These are phyloP conservation scores for Zygotorulaspora florentina DNA, from an alignment of 805 yeast genomes.

Conservation along the genomic window DNA sequence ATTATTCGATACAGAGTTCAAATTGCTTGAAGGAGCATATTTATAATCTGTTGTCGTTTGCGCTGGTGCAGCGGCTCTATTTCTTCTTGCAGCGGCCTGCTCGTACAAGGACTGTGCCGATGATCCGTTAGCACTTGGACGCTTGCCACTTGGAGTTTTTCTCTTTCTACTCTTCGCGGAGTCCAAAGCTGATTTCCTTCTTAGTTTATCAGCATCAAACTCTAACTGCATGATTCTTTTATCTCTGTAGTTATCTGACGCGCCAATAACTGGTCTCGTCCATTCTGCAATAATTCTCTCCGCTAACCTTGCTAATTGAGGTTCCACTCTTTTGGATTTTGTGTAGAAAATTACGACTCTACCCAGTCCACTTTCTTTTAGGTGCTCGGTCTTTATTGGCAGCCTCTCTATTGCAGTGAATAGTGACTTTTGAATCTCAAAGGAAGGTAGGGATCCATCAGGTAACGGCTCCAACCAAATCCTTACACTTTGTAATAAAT, in stretches of 20 bases:
- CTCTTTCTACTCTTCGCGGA: constrained; percentile 34
- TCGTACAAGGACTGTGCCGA: constrained; percentile 65
- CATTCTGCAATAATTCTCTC: constrained; percentile 92
- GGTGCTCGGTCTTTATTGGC: constrained; percentile 93
- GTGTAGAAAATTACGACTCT: constrained; percentile 92
- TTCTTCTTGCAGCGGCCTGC: constrained; percentile 85
- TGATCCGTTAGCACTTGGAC: constrained; percentile 24
- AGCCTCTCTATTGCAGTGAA: constrained; percentile 67
- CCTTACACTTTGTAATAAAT: constrained; percentile 85
- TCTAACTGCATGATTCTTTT: constrained; percentile 64
- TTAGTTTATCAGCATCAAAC: constrained; percentile 57
- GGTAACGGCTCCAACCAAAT: constrained; percentile 98
- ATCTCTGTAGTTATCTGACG: constrained; percentile 91
- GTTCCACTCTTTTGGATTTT: constrained; percentile 83
- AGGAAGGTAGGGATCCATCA: constrained; percentile 96
- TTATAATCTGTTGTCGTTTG: constrained; percentile 84
- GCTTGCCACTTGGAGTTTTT: constrained; percentile 15
- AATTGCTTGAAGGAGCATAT: constrained; percentile 78
- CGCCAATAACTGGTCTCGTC: constrained; percentile 97
- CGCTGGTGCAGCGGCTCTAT: constrained; percentile 94
- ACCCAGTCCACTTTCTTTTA: constrained; percentile 92
- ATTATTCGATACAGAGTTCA: constrained; percentile 40
- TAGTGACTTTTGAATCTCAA: constrained; percentile 86
- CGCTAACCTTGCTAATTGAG: constrained; percentile 77
- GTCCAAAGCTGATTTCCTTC: constrained; percentile 34